phyloP scores from a whole-genome alignment of 1,284 basidiomycete genomes.

The Sporisorium sorghi region DNA sequence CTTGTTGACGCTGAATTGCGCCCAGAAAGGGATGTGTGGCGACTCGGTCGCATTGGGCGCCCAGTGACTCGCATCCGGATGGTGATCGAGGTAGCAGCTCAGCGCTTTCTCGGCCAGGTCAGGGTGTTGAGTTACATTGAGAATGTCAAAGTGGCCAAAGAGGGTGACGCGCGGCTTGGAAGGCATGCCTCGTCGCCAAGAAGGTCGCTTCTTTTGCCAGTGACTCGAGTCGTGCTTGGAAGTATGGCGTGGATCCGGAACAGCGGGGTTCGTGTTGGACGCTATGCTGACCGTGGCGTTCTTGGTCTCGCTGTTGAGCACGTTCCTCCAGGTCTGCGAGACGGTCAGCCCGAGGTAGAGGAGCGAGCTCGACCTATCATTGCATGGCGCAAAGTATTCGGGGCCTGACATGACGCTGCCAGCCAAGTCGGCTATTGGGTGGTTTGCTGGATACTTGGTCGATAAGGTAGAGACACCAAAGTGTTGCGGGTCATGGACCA shows the following conservation, averaged over 20 bases:
- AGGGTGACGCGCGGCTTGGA: slow-evolving; percentile 63
- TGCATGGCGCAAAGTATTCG: slow-evolving; percentile 67
- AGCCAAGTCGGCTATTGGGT: slow-evolving; percentile 33
- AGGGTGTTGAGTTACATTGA: slow-evolving; percentile 33
- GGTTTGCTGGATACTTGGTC: slow-evolving; percentile 46
- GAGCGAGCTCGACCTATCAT: slow-evolving; percentile 54
- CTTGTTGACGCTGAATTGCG: slow-evolving; percentile 53
- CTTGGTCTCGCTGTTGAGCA: slow-evolving; percentile 36
- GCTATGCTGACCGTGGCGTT: slow-evolving; percentile 59
- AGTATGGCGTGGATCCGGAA: slow-evolving; percentile 56
- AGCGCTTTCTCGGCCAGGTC: slow-evolving; percentile 17
- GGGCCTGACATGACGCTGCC: slow-evolving; percentile 50
- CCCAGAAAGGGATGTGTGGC: slow-evolving; percentile 64
- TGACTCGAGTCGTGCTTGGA: slow-evolving; percentile 14
- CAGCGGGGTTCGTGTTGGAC: slow-evolving; percentile 48
- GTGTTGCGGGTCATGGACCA: slow-evolving; percentile 38
- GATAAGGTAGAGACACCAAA: slow-evolving; percentile 59
- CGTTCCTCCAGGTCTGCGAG: slow-evolving; percentile 66
- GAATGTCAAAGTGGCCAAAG: slow-evolving; percentile 57
- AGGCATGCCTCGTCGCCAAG: slow-evolving; percentile 65
- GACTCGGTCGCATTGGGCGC: slow-evolving; percentile 52
- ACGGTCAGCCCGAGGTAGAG: slow-evolving; percentile 65
- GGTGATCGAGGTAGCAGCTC: slow-evolving; percentile 54
- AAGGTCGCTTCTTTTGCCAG: slow-evolving; percentile 58
- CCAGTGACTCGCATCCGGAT: slow-evolving; percentile 63